Conservation (phyloP, 2,329 filamentous ascomycete species). For the Blumeria hordei region DNA sequence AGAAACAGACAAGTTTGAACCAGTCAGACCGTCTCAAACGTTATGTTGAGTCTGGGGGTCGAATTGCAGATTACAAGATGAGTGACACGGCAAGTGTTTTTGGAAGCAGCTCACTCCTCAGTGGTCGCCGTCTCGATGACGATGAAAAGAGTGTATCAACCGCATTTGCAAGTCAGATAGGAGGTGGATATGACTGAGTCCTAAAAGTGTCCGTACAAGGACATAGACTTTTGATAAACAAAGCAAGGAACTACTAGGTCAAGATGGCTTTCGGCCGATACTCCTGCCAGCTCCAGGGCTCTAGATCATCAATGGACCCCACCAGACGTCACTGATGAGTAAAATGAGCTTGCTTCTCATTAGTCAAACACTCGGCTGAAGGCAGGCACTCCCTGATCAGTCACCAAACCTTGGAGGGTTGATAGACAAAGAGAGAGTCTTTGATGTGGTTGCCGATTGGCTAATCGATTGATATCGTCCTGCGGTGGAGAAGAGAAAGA, state of each 20-base stretch:
- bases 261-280: not conserved
- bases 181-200: slow-evolving; percentile 20
- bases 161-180: slow-evolving; percentile 87
- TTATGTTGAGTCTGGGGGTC: slow-evolving; percentile 70
- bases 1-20: slow-evolving; percentile 49
- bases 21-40: slow-evolving; percentile 83
- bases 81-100: slow-evolving; percentile 40
- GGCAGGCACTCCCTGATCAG: slow-evolving; percentile 1
- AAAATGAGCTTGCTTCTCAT: slow-evolving; percentile 1
- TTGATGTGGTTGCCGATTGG: not conserved
- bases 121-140: slow-evolving; percentile 40
- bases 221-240: slow-evolving; percentile 7
- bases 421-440: not conserved
- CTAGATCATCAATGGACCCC: slow-evolving; percentile 6
- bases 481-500: too few relatives aligned
- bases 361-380: not conserved
- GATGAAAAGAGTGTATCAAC: slow-evolving; percentile 92
- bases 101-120: slow-evolving; percentile 28
- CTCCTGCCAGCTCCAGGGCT: slow-evolving; percentile 4
- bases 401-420: not conserved
- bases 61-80: slow-evolving; percentile 28
- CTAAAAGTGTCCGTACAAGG: not conserved
- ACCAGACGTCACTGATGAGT: slow-evolving; percentile 1
- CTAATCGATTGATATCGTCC: not conserved
- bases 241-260: slow-evolving; percentile 3